phyloP scores from a whole-genome alignment of 2,329 filamentous ascomycete species.

The Allantophomopsis lycopodina region DNA sequence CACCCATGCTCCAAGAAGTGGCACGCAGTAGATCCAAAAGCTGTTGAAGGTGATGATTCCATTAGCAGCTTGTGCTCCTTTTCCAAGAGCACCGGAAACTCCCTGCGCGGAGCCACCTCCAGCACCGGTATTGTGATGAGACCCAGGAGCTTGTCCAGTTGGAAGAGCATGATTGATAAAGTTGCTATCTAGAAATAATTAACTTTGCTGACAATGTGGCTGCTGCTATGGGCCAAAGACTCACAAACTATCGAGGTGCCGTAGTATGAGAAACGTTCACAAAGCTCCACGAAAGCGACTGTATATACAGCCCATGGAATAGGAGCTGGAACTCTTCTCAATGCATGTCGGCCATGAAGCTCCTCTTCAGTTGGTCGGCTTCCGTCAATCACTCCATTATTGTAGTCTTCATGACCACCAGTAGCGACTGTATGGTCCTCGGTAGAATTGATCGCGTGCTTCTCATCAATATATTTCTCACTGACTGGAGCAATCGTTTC shows the following conservation, averaged over 20 bases:
- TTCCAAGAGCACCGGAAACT: conserved; percentile 25
- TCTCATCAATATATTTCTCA: background rate
- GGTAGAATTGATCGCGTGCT: background rate
- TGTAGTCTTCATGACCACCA: background rate
- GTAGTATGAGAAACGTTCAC: conserved; percentile 51
- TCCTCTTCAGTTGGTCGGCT: conserved; percentile 3
- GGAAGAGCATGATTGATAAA: conserved; percentile 36
- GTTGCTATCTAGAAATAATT: conserved; percentile 29
- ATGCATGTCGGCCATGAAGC: background rate
- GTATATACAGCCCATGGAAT: conserved; percentile 16
- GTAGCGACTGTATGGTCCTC: no score
- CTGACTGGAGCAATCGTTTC: no score
- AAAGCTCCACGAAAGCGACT: conserved; percentile 46
- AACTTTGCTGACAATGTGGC: conserved; percentile 3
- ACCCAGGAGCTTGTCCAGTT: conserved; percentile 13
- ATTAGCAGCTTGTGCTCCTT: conserved; percentile 34
- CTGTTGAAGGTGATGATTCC: conserved; percentile 32
- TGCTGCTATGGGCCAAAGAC: conserved; percentile 14
- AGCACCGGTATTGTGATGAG: conserved; percentile 23
- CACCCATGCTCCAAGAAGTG: conserved; percentile 35
- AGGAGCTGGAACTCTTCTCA: conserved; percentile 3
- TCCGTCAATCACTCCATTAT: background rate
- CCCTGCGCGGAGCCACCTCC: conserved; percentile 18
- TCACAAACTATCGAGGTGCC: conserved; percentile 47
- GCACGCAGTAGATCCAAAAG: conserved; percentile 36